Base-by-base conservation (phyloP, 371 early-diverging fungal genomes). In the Entomophthora muscae region DNA sequence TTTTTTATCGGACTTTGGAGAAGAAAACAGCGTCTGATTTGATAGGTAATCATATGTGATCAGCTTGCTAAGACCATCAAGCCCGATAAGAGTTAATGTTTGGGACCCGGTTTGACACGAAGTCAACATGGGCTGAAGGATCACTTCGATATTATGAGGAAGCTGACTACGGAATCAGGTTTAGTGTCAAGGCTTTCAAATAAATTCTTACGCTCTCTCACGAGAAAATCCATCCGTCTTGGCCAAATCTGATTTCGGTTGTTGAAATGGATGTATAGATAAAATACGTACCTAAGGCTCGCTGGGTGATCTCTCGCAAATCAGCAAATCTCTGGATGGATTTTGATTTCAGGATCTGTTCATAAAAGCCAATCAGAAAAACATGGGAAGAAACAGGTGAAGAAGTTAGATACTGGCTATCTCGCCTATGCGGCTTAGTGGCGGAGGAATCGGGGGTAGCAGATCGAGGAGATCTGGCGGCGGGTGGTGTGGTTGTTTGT, bases 41-140 rank as follows among this genome's bases (percentile, higher is more conserved):
- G 42, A n/a, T 21, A 61, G 61, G 42, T 61, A 61, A 27, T 51
- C 33, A 32, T 61, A 61, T 5, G 61, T 22, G 27, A 61, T 61
- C 26, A 61, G 12, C 42, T 61, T 61, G 13, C 61, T 33, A 5
- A 61, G 27, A n/a, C 61, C 31, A 26, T 61, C 61, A 7, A 61
- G 42, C 31, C 22, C 61, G 21, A 61, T 33, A 26, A 33, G 10
- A 13, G 61, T 61, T 21, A 32, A 32, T 7, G 61, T 61, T 61
- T 61, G 32, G 32, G 61, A 61, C 2, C 22, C 33, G 10, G 61
- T 32, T 33, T 30, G 2, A 32, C 61, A 61, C 5, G 42, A 1
- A 5, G 33, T 10, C 12, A 61, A 2, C 12, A 61, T 22, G 17
- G 61, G 61, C 2, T 30, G 22, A 1, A 61, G 61, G 61, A 61